Conservation (phyloP, 768 basidiomycete species). For the Hericium coralloides region DNA sequence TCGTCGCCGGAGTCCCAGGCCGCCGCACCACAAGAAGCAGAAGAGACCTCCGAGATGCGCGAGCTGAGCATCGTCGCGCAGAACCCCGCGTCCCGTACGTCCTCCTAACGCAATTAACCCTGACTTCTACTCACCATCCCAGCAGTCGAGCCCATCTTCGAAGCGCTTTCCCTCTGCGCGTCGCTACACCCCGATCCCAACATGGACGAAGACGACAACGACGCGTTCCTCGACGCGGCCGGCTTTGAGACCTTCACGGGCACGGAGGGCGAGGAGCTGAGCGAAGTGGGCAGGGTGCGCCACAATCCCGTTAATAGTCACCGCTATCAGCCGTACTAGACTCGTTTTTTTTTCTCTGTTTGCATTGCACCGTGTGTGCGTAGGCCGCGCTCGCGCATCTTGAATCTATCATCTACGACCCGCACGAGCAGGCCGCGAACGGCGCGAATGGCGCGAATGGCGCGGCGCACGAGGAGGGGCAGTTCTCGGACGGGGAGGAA, state of each 20-base stretch:
- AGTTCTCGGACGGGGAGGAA: constrained; percentile 13
- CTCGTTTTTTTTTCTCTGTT: constrained; percentile 18
- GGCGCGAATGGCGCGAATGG: constrained; percentile 10
- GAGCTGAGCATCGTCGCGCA: constrained; percentile 75
- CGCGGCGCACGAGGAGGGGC: constrained; percentile 8
- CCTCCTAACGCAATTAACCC: background rate
- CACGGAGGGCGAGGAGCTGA: constrained; percentile 62
- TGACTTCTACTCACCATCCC: background rate
- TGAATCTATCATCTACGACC: constrained; percentile 72
- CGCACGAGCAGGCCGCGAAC: constrained; percentile 18
- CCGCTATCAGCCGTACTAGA: constrained; percentile 85
- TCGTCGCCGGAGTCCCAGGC: constrained; percentile 19
- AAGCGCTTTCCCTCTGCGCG: constrained; percentile 78
- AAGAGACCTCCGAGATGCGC: constrained; percentile 50
- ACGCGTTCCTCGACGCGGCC: constrained; percentile 44
- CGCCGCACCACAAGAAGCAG: constrained; percentile 26
- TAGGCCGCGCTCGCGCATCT: constrained; percentile 79
- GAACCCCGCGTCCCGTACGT: constrained; percentile 50
- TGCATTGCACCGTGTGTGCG: constrained; percentile 13
- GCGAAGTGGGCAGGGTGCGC: constrained; percentile 90
- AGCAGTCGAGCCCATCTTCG: constrained; percentile 78
- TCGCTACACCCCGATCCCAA: constrained; percentile 72
- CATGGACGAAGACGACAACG: constrained; percentile 35
- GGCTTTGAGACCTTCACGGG: constrained; percentile 47
- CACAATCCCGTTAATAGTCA: constrained; percentile 71